Conservation (phyloP, 495 filamentous ascomycete species). For the Aspergillus mulundensis region DNA sequence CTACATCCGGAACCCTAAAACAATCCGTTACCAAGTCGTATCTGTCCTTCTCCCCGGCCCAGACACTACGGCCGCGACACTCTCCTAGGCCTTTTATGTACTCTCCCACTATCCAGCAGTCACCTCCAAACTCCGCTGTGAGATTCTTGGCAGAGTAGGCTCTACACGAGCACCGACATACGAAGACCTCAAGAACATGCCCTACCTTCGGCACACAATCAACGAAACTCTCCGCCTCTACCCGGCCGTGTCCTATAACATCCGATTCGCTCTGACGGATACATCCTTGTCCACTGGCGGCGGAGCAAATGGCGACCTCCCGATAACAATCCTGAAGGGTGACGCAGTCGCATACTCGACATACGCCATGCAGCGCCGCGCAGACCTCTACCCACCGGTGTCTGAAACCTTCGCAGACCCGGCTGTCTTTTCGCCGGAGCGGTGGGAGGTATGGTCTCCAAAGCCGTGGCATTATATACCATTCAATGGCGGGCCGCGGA, state of each 20-base stretch:
- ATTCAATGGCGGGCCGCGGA: slow-evolving; percentile 8
- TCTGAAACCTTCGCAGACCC: slow-evolving; percentile 9
- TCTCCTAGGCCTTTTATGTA: slow-evolving; percentile 7
- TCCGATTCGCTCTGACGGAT: slow-evolving; percentile 3
- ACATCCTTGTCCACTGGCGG: slow-evolving; percentile 3
- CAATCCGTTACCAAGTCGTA: slow-evolving; percentile 5
- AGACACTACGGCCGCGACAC: slow-evolving; percentile 8
- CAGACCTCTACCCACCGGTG: slow-evolving; percentile 3
- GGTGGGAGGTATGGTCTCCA: slow-evolving; percentile 5
- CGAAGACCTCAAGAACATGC: slow-evolving; percentile 9
- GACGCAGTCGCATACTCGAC: slow-evolving; percentile 6
- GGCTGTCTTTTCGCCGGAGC: slow-evolving; percentile 1
- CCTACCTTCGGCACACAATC: slow-evolving; percentile 7
- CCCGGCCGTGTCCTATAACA: slow-evolving; percentile 8
- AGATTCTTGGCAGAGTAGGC: slow-evolving; percentile 2
- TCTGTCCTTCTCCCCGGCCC: slow-evolving; percentile 2
- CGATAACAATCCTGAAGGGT: slow-evolving; percentile 7
- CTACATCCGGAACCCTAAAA: slow-evolving; percentile 4
- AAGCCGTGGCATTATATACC: slow-evolving; percentile 3
- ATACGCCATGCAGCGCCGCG: slow-evolving; percentile 9
- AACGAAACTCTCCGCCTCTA: slow-evolving; percentile 7
- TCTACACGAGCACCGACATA: background rate
- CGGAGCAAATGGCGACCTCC: slow-evolving; percentile 7
- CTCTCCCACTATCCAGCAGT: slow-evolving; percentile 4
- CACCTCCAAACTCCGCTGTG: background rate